Evolutionary conservation across 768 basidiomycete genomes (phyloP), one percentile per base, ranked within the genome.

Genomic region (Lentinula detonsa): DNA sequence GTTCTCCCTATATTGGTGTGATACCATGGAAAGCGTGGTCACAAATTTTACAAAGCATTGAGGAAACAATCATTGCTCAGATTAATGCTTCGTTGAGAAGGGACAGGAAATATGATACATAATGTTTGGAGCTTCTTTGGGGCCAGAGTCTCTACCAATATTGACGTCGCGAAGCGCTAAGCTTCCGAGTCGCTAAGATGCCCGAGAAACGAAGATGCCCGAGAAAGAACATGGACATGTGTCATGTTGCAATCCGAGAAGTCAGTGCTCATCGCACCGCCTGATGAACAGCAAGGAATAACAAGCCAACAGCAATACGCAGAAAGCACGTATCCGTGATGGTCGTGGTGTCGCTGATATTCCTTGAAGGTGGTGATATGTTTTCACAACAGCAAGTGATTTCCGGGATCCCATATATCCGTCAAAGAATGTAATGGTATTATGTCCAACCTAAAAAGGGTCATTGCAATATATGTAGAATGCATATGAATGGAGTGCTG

Each of bases 401-500:
- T 42, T 49, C 31, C 45, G 33, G 57, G 6, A n/a, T 48, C 34
- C 46, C 43, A 49, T 59, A n/a, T 35, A 18, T 23, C 45, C 57
- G 18, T 34, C 21, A 59, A 21, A 31, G 23, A 46, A 57, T 57
- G 53, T 16, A 28, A 43, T 56, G 55, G 28, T 59, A 59, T 59
- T 59, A 46, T 48, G 18, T 43, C 16, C 57, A 16, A 40, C 42
- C 37, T 34, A 35, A 18, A 37, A 59, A 56, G 23, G 54, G 51
- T 34, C 51, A 53, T 16, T 46, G 43, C 46, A 50, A 59, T 46
- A 49, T 46, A 49, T 59, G 45, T 33, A 23, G n/a, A 48, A 48
- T 48, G 46, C 46, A 59, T 59, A 59, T 50, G 56, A 57, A 43
- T 57, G 56, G 45, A 35, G 45, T 46, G 45, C 45, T 48, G 35